These are phyloP conservation scores for Mallotus japonicus DNA, from an alignment of 441 rosid genomes.

Conservation along the genomic window DNA sequence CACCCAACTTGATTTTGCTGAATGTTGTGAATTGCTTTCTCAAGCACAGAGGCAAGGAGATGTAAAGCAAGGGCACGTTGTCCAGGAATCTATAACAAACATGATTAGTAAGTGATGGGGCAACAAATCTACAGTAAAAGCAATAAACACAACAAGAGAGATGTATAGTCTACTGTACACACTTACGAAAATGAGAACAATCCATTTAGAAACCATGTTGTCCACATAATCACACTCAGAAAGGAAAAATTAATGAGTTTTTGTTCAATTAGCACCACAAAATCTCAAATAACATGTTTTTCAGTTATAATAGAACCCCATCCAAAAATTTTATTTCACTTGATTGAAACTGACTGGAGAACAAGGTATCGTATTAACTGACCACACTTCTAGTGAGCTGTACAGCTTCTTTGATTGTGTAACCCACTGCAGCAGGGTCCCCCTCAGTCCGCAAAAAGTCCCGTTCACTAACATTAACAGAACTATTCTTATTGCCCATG, in stretches of 20 bases:
- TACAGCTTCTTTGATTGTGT: conserved; percentile 86
- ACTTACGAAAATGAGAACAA: neutral
- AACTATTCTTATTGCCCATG: conserved; percentile 25
- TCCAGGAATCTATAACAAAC: conserved; percentile 70
- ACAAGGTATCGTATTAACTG: conserved; percentile 25
- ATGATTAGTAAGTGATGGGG: conserved; percentile 13
- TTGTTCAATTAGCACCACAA: neutral
- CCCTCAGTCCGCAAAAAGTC: conserved; percentile 89
- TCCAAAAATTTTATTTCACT: no score
- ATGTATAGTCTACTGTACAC: neutral
- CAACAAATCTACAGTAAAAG: neutral
- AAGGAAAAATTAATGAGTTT: neutral
- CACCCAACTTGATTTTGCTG: conserved; percentile 47
- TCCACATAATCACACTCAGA: neutral
- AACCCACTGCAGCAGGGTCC: conserved; percentile 88
- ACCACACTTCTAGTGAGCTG: conserved; percentile 84
- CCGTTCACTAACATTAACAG: conserved; percentile 59
- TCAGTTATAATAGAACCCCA: neutral
- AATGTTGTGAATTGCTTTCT: conserved; percentile 52
- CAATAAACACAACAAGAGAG: neutral
- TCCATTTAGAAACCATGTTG: neutral
- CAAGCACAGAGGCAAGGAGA: conserved; percentile 77
- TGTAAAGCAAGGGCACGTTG: conserved; percentile 79
- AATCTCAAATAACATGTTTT: neutral
- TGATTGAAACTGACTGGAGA: no score